These are phyloP conservation scores for Stagonosporopsis vannaccii DNA, from an alignment of 2,329 filamentous ascomycete species.

Conservation along the genomic window DNA sequence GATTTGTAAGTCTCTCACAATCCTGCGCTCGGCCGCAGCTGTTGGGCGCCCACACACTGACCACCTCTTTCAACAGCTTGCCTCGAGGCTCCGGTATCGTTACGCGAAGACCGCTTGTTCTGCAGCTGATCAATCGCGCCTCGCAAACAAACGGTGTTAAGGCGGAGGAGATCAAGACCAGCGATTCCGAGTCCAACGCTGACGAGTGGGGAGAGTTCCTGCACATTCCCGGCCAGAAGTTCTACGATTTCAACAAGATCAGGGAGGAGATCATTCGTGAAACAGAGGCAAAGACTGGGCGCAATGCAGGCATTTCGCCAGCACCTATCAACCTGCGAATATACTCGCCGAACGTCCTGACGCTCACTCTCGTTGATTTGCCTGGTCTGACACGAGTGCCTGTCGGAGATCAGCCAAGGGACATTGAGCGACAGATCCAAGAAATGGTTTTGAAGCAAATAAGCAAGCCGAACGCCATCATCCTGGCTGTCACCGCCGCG, in stretches of 20 bases:
- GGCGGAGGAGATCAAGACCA: constrained; percentile 66
- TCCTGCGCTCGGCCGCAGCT: background rate
- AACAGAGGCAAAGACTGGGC: constrained; percentile 94
- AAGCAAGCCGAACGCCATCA: constrained; percentile 97
- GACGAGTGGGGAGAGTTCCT: constrained; percentile 99
- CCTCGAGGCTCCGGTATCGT: constrained; percentile 98
- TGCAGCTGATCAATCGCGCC: constrained; percentile 93
- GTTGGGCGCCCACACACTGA: constrained; percentile 36
- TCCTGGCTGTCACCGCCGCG: constrained; percentile 92
- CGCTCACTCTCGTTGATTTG: constrained; percentile 93
- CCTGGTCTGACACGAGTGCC: constrained; percentile 96
- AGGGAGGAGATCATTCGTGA: constrained; percentile 96
- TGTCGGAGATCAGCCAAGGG: constrained; percentile 92
- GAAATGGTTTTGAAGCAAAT: constrained; percentile 99
- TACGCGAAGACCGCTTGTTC: constrained; percentile 91
- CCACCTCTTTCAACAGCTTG: constrained; percentile 64
- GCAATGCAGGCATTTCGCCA: constrained; percentile 95
- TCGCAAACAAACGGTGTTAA: constrained; percentile 74
- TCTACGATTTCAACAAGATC: constrained; percentile 97
- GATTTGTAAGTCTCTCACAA: constrained; percentile 79
- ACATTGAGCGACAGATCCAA: constrained; percentile 95
- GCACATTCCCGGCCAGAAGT: constrained; percentile 96
- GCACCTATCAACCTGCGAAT: constrained; percentile 97
- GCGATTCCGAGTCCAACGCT: constrained; percentile 85
- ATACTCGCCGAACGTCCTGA: constrained; percentile 97